phyloP scores from a whole-genome alignment of 148 eudicot genomes.

The Polygonum aviculare region DNA sequence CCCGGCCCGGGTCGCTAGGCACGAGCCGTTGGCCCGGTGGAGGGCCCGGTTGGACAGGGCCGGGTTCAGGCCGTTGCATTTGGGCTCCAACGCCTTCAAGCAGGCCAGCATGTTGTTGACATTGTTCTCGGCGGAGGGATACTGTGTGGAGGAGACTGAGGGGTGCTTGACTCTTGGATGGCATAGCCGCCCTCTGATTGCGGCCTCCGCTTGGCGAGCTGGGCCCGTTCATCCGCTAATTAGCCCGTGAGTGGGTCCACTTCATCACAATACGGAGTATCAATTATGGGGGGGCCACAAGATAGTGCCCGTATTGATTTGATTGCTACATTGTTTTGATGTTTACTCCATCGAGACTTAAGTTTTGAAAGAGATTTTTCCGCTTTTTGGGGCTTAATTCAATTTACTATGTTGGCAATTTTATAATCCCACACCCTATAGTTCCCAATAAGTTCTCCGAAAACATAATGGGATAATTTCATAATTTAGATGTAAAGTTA shows the following conservation, averaged over 20 bases:
- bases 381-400: neutral
- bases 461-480: too few species aligned
- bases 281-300: neutral
- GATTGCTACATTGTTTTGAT: neutral
- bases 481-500: too few species aligned
- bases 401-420: neutral
- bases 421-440: neutral
- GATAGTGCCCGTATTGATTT: neutral
- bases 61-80: constrained; percentile 33
- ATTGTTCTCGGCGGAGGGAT: constrained; percentile 48
- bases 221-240: neutral
- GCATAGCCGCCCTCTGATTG: constrained; percentile 56
- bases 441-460: too few species aligned
- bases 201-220: constrained; percentile 65
- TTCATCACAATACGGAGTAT: neutral
- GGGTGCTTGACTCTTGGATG: constrained; percentile 66
- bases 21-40: constrained; percentile 64
- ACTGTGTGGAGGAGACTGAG: constrained; percentile 47
- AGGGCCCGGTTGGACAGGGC: constrained; percentile 29
- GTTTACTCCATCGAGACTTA: neutral
- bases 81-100: constrained; percentile 48
- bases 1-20: constrained; percentile 40
- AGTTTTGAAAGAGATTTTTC: neutral
- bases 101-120: constrained; percentile 62
- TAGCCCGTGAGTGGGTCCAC: neutral